Percentiles rank a stretch among this genome's conserved stretches.
Conservation (phyloP, 2,329 filamentous ascomycete genomes). For the Hypoxylon sp. region DNA sequence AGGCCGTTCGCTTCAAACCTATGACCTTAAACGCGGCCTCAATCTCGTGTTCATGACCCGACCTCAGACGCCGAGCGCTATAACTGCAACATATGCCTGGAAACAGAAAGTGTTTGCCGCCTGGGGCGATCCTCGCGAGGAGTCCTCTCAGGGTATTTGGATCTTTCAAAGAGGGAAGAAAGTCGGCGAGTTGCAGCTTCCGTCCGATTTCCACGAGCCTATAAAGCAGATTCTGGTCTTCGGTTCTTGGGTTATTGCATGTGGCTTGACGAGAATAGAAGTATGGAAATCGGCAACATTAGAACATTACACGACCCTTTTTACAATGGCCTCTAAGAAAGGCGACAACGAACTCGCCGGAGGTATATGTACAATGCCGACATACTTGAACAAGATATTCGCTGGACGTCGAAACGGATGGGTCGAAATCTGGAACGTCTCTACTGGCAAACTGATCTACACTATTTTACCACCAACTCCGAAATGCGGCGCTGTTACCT, state of each 20-base stretch:
- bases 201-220: slow-evolving; percentile 75
- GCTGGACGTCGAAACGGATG: slow-evolving; percentile 88
- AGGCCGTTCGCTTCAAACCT: slow-evolving; percentile 91
- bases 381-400: slow-evolving; percentile 96
- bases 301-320: slow-evolving; percentile 92
- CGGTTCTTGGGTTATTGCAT: slow-evolving; percentile 91
- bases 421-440: slow-evolving; percentile 98
- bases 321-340: slow-evolving; percentile 69
- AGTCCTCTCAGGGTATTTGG: slow-evolving; percentile 80
- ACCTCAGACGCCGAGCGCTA: slow-evolving; percentile 86
- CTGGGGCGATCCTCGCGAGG: slow-evolving; percentile 77
- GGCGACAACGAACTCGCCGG: slow-evolving; percentile 80
- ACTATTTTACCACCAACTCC: slow-evolving; percentile 84
- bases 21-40: slow-evolving; percentile 90
- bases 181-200: slow-evolving; percentile 80
- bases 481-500: slow-evolving; percentile 85
- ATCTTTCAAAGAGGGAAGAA: slow-evolving; percentile 93
- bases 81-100: slow-evolving; percentile 90
- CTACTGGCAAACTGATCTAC: slow-evolving; percentile 90
- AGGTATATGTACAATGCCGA: slow-evolving; percentile 89
- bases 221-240: slow-evolving; percentile 85
- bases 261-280: slow-evolving; percentile 81
- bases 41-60: slow-evolving; percentile 94
- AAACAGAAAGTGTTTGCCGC: slow-evolving; percentile 90
- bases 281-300: slow-evolving; percentile 88